Conservation (phyloP, 805 yeast species). For the Wickerhamomyces sydowiorum region DNA sequence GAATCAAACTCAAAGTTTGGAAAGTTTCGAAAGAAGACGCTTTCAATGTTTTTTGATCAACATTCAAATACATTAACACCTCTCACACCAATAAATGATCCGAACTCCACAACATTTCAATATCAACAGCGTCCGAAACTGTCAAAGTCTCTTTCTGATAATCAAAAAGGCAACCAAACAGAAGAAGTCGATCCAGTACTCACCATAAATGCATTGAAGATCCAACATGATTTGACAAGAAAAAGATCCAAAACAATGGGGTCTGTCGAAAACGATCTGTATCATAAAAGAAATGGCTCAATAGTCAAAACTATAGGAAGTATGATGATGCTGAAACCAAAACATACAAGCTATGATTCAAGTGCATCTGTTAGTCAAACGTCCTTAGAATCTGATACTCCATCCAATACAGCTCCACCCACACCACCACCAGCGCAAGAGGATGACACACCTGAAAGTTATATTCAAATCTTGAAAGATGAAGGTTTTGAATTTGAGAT, state of each 20-base stretch:
- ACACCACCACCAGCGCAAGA: slow-evolving; percentile 24
- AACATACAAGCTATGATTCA: slow-evolving; percentile 8
- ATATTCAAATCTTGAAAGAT: slow-evolving; percentile 19
- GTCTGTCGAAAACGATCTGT: slow-evolving; percentile 18
- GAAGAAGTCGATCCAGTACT: not conserved
- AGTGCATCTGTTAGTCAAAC: slow-evolving; percentile 1
- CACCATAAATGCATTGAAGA: not conserved
- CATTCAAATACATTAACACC: not conserved
- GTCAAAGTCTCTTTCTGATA: slow-evolving; percentile 1
- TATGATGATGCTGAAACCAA: slow-evolving; percentile 27
- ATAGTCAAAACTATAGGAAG: slow-evolving; percentile 32
- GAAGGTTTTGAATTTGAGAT: slow-evolving; percentile 27
- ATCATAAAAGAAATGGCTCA: slow-evolving; percentile 30
- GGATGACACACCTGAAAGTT: slow-evolving; percentile 24
- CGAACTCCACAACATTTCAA: not conserved
- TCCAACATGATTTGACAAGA: slow-evolving; percentile 12
- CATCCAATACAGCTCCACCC: slow-evolving; percentile 11
- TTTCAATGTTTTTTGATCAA: slow-evolving; percentile 15
- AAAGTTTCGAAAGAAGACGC: slow-evolving; percentile 10
- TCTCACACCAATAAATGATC: not conserved
- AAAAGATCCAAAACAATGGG: slow-evolving; percentile 22
- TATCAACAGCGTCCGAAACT: not conserved
- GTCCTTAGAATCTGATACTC: slow-evolving; percentile 5
- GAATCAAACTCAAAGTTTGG: slow-evolving; percentile 9
- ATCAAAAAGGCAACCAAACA: not conserved